Evolutionary conservation across 306 rosid genomes (phyloP), one percentile per base, ranked within the genome.

Genomic region (Cicer chorassanicum): DNA sequence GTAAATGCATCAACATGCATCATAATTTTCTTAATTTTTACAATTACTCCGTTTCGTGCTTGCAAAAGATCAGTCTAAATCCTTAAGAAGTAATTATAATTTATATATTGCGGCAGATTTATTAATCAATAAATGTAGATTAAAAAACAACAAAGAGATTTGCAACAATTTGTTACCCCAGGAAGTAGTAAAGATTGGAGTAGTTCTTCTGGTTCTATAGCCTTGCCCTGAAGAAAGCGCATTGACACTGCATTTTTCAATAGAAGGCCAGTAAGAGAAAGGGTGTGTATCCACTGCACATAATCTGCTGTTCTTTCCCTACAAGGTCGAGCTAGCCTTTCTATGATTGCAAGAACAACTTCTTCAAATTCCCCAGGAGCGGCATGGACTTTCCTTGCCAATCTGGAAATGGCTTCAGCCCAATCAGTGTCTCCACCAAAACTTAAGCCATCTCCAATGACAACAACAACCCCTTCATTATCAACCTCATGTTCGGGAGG

Each of bases 351-450:
- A 63, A 94, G 87, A 83, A 90, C 68, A 76, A 85, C 87, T 72
- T 87, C 97, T 85, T 90, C 99, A 82, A 89, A 90, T 81, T 92
- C 97, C 83, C 99, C 97, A 43, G 79, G 68, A 55, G 89, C 75
- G 40, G 97, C 91, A 80, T 88, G 93, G 74, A 94, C 99, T 89
- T 80, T 94, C 73, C 75, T 87, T 69, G 86, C 93, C 73, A 94
- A 82, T 50, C 84, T 76, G 81, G 91, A 86, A 18, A 92, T 89
- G 7, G 97, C 89, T 71, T 85, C 87, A 50, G 97, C 93, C 99
- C 99, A 94, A 63, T 87, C 97, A 87, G 77, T 78, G 70, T 94
- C 97, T 40, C 99, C 99, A 64, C 99, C 92, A 83, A 94, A 89
- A 85, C 86, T 94, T 74, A 94, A 74, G 44, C 99, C 97, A 78